These are phyloP conservation scores for Eutrema japonicum DNA, from an alignment of 345 rosid genomes.

Conservation along the genomic window DNA sequence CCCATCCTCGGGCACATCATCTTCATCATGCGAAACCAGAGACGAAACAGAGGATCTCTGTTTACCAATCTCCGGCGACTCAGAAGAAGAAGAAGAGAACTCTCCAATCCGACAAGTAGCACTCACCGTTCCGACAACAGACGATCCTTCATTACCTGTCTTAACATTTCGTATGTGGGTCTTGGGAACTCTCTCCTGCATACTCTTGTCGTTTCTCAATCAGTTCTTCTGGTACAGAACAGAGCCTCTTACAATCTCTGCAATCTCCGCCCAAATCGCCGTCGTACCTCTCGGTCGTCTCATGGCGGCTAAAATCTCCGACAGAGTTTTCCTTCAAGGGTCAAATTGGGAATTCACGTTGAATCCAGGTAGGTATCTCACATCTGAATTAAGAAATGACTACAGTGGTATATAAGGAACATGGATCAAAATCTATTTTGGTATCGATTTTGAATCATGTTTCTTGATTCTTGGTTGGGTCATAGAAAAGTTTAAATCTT, in stretches of 20 bases:
- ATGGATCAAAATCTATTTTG: not conserved
- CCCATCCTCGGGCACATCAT: slow-evolving; percentile 28
- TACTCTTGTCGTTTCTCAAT: slow-evolving; percentile 80
- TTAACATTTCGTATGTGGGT: slow-evolving; percentile 96
- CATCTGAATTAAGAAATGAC: not conserved
- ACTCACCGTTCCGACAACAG: slow-evolving; percentile 81
- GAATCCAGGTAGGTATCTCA: slow-evolving; percentile 54
- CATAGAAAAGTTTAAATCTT: too few species aligned
- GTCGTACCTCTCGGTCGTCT: slow-evolving; percentile 90
- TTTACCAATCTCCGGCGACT: slow-evolving; percentile 26
- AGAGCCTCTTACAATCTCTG: slow-evolving; percentile 89
- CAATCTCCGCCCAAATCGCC: slow-evolving; percentile 95
- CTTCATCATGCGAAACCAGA: slow-evolving; percentile 40
- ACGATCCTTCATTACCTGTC: slow-evolving; percentile 85
- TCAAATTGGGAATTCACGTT: slow-evolving; percentile 72
- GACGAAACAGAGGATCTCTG: slow-evolving; percentile 36
- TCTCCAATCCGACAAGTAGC: slow-evolving; percentile 93
- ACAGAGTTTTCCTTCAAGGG: slow-evolving; percentile 70
- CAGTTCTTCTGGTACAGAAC: slow-evolving; percentile 97
- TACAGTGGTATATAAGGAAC: not conserved
- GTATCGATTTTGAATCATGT: too few species aligned
- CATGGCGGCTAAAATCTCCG: slow-evolving; percentile 83
- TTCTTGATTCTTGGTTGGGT: too few species aligned
- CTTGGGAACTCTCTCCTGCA: slow-evolving; percentile 75
- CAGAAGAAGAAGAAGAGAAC: slow-evolving; percentile 45